phyloP scores from a whole-genome alignment of 768 basidiomycete species.

The Xerocomus brunneocitrinus region DNA sequence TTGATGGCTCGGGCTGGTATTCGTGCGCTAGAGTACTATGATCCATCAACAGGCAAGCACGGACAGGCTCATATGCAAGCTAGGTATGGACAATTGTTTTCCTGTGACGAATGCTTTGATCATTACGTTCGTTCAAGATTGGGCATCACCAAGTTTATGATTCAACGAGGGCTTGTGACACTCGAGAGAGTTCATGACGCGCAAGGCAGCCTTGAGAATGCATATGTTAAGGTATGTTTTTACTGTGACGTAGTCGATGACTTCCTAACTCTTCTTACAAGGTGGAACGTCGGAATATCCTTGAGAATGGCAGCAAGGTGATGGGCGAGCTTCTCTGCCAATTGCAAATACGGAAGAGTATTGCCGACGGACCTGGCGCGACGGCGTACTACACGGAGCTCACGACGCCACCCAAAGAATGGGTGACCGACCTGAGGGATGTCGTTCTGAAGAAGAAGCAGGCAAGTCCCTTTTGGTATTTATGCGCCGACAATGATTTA shows the following conservation, averaged over 20 bases:
- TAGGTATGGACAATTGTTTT: constrained; percentile 42
- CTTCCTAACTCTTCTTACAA: constrained; percentile 22
- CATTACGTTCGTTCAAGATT: constrained; percentile 40
- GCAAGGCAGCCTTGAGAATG: constrained; percentile 57
- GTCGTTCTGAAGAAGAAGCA: constrained; percentile 75
- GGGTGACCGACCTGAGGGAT: constrained; percentile 74
- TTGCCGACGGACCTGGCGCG: constrained; percentile 79
- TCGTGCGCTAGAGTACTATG: constrained; percentile 76
- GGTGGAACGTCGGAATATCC: constrained; percentile 69
- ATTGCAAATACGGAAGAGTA: constrained; percentile 81
- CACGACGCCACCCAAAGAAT: constrained; percentile 65
- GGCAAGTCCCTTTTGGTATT: constrained; percentile 38
- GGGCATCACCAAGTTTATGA: constrained; percentile 79
- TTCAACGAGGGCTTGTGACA: constrained; percentile 61
- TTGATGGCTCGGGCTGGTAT: constrained; percentile 84
- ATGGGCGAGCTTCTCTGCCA: constrained; percentile 74
- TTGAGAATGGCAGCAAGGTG: constrained; percentile 59
- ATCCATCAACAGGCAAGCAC: constrained; percentile 76
- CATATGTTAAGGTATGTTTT: constrained; percentile 59
- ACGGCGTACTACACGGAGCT: constrained; percentile 73
- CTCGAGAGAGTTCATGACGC: constrained; percentile 63
- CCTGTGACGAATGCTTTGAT: background rate
- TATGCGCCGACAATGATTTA: background rate
- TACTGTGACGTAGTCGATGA: background rate
- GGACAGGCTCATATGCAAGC: constrained; percentile 92